These are phyloP conservation scores for Gossypium lobatum DNA, from an alignment of 441 rosid genomes.

Conservation along the genomic window DNA sequence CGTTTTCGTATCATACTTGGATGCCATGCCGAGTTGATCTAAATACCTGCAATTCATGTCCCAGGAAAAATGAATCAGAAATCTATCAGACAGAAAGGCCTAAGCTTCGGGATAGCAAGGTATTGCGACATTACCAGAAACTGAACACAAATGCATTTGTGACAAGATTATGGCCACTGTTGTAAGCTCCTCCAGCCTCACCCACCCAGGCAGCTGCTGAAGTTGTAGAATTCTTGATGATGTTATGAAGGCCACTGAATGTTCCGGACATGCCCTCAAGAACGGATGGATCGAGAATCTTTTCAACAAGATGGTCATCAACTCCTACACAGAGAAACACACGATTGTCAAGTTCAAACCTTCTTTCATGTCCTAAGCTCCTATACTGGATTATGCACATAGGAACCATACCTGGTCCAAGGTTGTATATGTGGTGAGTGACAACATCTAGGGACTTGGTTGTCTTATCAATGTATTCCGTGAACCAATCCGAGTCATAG, in stretches of 20 bases:
- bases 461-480: constrained; percentile 47
- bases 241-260: constrained; percentile 45
- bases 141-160: constrained; percentile 85
- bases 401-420: constrained; percentile 72
- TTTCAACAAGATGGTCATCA: constrained; percentile 68
- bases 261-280: constrained; percentile 57
- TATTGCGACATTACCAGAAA: constrained; percentile 61
- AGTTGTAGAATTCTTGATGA: constrained; percentile 46
- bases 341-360: constrained; percentile 8
- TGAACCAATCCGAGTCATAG: constrained; percentile 67
- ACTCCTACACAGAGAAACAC: constrained; percentile 39
- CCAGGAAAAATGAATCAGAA: background rate
- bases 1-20: constrained; percentile 67
- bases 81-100: background rate
- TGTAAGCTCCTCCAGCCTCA: constrained; percentile 96
- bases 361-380: background rate
- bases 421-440: constrained; percentile 90
- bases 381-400: background rate
- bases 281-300: constrained; percentile 64
- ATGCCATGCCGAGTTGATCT: constrained; percentile 90
- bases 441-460: constrained; percentile 42
- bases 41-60: constrained; percentile 57
- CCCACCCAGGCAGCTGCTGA: constrained; percentile 80
- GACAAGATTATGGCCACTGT: constrained; percentile 76
- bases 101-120: background rate